Evolutionary conservation across 768 basidiomycete genomes (phyloP), one percentile per base, ranked within the genome.

Genomic region (Pulveroboletus sp.): DNA sequence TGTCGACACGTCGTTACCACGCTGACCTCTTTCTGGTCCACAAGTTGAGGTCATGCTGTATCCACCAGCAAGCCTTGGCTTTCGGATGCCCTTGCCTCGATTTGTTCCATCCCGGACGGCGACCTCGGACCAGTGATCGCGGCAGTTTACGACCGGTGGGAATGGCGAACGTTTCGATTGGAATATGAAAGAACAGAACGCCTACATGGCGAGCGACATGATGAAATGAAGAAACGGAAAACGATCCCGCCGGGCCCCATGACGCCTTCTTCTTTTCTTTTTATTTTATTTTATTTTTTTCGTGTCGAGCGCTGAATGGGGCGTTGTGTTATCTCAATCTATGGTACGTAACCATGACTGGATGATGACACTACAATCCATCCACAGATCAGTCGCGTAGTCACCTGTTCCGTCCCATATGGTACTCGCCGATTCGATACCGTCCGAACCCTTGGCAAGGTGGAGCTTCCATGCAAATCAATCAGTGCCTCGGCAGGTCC

Each of bases 401-500:
- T 50, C 33, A 37, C 42, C 35, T 33, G 32, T 32, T 42, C 44
- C 44, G 30, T 35, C 15, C 21, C 41, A 9, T 38, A 40, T 31
- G 31, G 28, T 27, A 26, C 44, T 28, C n/a, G 8, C 39, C 31
- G 44, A 11, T 38, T 33, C 44, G 18, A 47, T 37, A 6, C 37
- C 9, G 30, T 24, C 14, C 38, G n/a, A 43, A 40, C 37, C 46
- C 48, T 51, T 52, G 49, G 49, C 49, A 47, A 46, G 26, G 21
- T 36, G 28, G 47, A 47, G 13, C 52, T 49, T 54, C 52, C 57
- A 44, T 57, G 52, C 24, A 46, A 41, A 57, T 64, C 52, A 32
- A 54, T 57, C 58, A 50, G 10, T 37, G 33, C 15, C 46, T 50
- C 55, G 50, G 38, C 44, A 47, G 7, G 14, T 24, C 38, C 21